These are phyloP conservation scores for Vitellaria paradoxa DNA, from an alignment of 179 eudicot species.

Conservation along the genomic window DNA sequence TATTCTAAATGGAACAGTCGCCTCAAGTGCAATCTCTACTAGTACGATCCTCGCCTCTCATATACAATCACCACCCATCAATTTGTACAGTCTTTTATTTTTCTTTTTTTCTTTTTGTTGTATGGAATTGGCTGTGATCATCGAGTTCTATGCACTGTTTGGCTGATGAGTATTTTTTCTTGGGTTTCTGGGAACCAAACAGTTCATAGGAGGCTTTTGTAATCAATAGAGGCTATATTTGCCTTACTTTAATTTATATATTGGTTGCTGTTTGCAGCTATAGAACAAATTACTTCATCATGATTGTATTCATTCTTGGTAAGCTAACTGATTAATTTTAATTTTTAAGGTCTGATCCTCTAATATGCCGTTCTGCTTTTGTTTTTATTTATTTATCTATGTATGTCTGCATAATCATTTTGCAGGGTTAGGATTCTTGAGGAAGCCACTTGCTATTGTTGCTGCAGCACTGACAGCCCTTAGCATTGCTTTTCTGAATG, in stretches of 20 bases:
- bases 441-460: constrained; percentile 79
- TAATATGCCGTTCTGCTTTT: not conserved
- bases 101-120: not conserved
- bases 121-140: not conserved
- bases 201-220: not conserved
- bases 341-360: no score
- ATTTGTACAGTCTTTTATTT: not conserved
- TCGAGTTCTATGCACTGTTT: not conserved
- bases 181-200: no score
- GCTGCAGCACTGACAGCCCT: constrained; percentile 75
- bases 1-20: constrained; percentile 84
- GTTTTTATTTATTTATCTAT: not conserved
- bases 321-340: constrained; percentile 21
- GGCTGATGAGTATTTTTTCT: not conserved
- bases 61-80: not conserved
- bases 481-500: constrained; percentile 80
- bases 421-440: constrained; percentile 74
- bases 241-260: not conserved
- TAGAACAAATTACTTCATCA: constrained; percentile 82
- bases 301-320: constrained; percentile 86
- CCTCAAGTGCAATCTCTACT: constrained; percentile 93
- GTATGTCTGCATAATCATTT: not conserved
- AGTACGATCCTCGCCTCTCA: constrained; percentile 37
- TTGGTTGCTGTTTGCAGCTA: constrained; percentile 59
- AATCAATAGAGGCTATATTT: not conserved